Base-by-base conservation (phyloP, 257 asterid species). In the Ajuga chamaepitys region DNA sequence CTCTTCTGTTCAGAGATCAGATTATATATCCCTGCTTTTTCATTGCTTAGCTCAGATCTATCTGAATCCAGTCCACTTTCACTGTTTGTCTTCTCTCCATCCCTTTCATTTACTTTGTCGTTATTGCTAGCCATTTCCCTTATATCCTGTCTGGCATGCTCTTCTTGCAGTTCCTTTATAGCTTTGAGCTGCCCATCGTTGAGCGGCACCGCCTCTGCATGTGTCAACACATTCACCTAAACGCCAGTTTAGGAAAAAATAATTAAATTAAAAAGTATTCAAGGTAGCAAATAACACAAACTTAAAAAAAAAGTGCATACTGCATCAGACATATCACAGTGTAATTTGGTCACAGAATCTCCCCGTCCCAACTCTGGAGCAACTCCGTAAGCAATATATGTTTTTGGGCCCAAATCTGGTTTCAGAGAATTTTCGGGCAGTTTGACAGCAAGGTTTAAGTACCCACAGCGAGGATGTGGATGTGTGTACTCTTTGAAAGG, bases 331-430 rank as follows among this genome's bases (percentile, higher is more conserved):
- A 87, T 84, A 66, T 92, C 96, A 66, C 91, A 89, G 38, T 92
- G 98, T 62, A 92, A 86, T 73, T 86, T 92, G 40, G 96, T 87
- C 5, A 92, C 97, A 74, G 98, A 93, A 77, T 93, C 98, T 47
- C 94, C 97, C 28, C 97, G 87, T 42, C 96, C 95, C 56, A 93
- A 71, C 73, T 93, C 98, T 53, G 77, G 85, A 54, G 86, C 67
- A 69, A 82, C 47, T 66, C 97, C 98, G 72, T 93, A 93, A 28
- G 97, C 98, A 69, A 93, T 93, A 64, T 87, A 89, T 58, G 97
- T 86, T 82, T 93, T 89, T 55, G 98, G 98, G 25, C 98, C 98
- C 88, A 93, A 44, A 76, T 89, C 97, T 12, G 97, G 97, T 77
- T 85, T 87, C 70, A 81, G 70, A 57, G 80, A 76, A 5, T 54